Conservation (phyloP, 352 stramenopile genomes). For the Globisporangium megalacanthum region DNA sequence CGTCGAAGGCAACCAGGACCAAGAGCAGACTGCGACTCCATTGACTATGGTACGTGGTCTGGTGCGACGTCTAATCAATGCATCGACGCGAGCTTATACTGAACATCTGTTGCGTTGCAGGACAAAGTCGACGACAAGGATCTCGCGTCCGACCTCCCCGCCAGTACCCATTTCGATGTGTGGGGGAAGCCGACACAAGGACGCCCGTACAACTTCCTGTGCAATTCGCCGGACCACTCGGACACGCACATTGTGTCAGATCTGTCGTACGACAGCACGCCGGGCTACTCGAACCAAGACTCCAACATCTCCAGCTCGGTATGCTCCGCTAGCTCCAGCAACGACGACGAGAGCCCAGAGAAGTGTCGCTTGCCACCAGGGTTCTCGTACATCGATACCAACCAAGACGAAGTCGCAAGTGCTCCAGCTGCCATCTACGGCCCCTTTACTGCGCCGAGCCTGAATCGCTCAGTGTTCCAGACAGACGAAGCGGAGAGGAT, state of each 20-base stretch:
- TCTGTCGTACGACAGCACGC: slow-evolving; percentile 17
- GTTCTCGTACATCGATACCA: slow-evolving; percentile 64
- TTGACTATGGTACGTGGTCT: slow-evolving; percentile 22
- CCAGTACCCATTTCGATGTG: slow-evolving; percentile 1
- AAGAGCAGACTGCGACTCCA: slow-evolving; percentile 17
- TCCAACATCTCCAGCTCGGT: slow-evolving; percentile 19
- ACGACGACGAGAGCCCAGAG: slow-evolving; percentile 18
- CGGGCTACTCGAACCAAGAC: slow-evolving; percentile 14
- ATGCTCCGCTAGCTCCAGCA: slow-evolving; percentile 13
- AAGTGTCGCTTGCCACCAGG: slow-evolving; percentile 22
- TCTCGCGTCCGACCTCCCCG: not conserved
- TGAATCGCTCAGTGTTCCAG: slow-evolving; percentile 5
- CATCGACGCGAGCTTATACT: slow-evolving; percentile 1
- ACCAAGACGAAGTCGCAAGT: slow-evolving; percentile 76
- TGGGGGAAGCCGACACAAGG: slow-evolving; percentile 6
- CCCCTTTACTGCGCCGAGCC: not conserved
- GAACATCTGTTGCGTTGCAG: slow-evolving; percentile 2
- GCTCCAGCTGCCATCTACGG: slow-evolving; percentile 64
- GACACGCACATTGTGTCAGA: slow-evolving; percentile 18
- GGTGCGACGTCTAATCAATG: not conserved
- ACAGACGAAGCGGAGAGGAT: slow-evolving; percentile 4
- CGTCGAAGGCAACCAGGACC: slow-evolving; percentile 36
- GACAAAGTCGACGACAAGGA: slow-evolving; percentile 5
- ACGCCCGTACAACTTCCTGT: slow-evolving; percentile 9
- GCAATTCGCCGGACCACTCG: slow-evolving; percentile 25